Evolutionary conservation across 1,139 yeast species (phyloP), one percentile per base, ranked within the genome.

Genomic region (Arxiozyma telluris): DNA sequence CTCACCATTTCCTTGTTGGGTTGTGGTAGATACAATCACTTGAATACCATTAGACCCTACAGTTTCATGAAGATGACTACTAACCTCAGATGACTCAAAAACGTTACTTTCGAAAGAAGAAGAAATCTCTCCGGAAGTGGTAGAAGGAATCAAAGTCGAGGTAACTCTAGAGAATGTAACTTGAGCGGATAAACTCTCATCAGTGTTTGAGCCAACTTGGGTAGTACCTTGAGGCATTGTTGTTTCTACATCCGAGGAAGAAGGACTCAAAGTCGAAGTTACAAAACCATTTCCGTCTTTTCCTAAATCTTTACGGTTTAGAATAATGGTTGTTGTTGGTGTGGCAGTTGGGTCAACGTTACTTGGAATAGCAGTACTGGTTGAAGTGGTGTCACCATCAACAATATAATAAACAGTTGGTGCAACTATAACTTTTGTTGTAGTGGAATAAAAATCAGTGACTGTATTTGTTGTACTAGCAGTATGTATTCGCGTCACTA

Each of bases 321-420:
- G 57, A 17, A 71, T 54, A 48, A 70, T 65, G 17, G 71, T 64
- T 9, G 73, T 65, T 20, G 70, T 61, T 51, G 73, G 70, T 25
- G 55, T 61, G 50, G 64, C 65, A 25, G 67, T 63, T 18, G 73
- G 59, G 41, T 67, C 61, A 25, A 63, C 72, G 47, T 68, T 69
- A 47, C 58, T 62, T 38, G 69, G 67, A 44, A 67, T 60, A 56
- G 78, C 69, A 48, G 88, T 83, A 59, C 73, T 73, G 9, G 90
- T 84, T 60, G 76, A 81, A 44, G 87, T 81, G 42, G 73, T 79
- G 56, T 81, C 86, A 64, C 81, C 79, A 46, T 85, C 80, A 53
- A 84, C 76, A 50, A 83, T 73, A 46, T 82, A 73, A 64, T 83
- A 81, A 39, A 84, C 89, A n/a, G 88, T 82, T 51, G 90, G 88